phyloP scores from a whole-genome alignment of 2,329 filamentous ascomycete genomes.

The Penicillium sp. region DNA sequence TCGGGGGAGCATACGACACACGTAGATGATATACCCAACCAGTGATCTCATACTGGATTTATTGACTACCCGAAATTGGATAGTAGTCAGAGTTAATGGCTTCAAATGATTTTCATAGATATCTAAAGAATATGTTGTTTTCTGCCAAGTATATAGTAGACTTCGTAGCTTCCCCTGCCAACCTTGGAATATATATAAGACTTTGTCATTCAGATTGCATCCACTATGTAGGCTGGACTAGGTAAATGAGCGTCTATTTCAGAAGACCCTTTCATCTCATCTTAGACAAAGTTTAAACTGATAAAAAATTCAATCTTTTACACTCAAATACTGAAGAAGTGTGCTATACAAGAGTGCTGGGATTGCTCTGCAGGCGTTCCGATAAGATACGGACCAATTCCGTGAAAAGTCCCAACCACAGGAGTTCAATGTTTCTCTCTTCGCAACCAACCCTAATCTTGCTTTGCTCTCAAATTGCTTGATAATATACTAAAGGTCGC shows the following conservation, averaged over 20 bases:
- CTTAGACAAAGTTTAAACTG: background rate
- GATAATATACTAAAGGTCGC: background rate
- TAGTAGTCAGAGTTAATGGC: conserved; percentile 13
- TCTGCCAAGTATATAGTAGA: background rate
- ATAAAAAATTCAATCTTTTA: background rate
- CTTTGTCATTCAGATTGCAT: background rate
- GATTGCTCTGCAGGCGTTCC: background rate
- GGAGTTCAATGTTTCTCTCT: background rate
- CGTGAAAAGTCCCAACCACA: conserved; percentile 7
- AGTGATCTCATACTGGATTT: conserved; percentile 4
- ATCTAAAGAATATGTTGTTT: background rate
- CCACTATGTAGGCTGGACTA: background rate
- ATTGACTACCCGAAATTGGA: conserved; percentile 9
- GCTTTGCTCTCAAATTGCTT: background rate
- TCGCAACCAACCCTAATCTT: background rate
- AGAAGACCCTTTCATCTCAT: background rate
- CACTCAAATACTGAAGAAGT: background rate
- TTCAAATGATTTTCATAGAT: background rate
- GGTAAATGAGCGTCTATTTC: background rate
- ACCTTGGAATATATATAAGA: background rate
- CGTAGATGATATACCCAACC: conserved; percentile 19
- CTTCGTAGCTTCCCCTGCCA: background rate
- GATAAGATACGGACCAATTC: conserved; percentile 6
- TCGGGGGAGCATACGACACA: conserved; percentile 34
- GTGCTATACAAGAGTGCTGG: background rate